Percentiles rank a stretch among this genome's conserved stretches.
Evolutionary conservation across 2,329 filamentous ascomycete genomes (phyloP).

Genomic region (Penicillium occitanis): DNA sequence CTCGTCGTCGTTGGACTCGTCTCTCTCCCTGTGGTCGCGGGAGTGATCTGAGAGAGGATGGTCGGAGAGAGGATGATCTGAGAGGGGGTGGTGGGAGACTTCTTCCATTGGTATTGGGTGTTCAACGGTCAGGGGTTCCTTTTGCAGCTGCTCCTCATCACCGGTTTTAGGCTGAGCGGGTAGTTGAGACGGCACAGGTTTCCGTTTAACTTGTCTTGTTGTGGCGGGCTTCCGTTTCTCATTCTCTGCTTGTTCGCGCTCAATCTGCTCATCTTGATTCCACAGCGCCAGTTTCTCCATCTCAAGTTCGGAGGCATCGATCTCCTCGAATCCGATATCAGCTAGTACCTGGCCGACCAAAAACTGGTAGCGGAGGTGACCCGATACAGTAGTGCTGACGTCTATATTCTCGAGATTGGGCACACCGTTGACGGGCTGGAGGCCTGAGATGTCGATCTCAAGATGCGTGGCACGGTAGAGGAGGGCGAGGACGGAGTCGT

Average conservation of each 20-base stretch:
- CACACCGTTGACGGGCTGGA: slow-evolving; percentile 66
- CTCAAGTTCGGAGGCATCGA: slow-evolving; percentile 51
- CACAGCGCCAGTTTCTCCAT: slow-evolving; percentile 44
- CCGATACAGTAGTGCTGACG: slow-evolving; percentile 63
- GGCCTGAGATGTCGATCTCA: slow-evolving; percentile 77
- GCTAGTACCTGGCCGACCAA: slow-evolving; percentile 66
- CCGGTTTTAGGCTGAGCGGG: not conserved
- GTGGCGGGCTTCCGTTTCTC: slow-evolving; percentile 31
- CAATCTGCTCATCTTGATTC: slow-evolving; percentile 41
- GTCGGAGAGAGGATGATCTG: too few species aligned
- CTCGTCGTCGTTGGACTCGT: not conserved
- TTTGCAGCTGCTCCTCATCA: not conserved
- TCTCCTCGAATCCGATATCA: slow-evolving; percentile 67
- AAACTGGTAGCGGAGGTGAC: slow-evolving; percentile 69
- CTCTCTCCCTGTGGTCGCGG: not conserved
- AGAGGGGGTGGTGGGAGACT: not conserved
- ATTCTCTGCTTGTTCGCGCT: slow-evolving; percentile 35
- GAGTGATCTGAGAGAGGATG: not conserved
- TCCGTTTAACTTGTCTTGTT: slow-evolving; percentile 14
- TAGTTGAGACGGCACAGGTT: not conserved
- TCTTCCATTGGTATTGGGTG: not conserved
- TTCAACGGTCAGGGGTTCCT: not conserved
- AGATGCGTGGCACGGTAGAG: slow-evolving; percentile 82
- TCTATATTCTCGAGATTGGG: slow-evolving; percentile 63
- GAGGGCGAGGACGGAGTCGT: slow-evolving; percentile 84